Evolutionary conservation across 495 filamentous ascomycete species (phyloP).

Genomic region (Penicillium robsamsonii): DNA sequence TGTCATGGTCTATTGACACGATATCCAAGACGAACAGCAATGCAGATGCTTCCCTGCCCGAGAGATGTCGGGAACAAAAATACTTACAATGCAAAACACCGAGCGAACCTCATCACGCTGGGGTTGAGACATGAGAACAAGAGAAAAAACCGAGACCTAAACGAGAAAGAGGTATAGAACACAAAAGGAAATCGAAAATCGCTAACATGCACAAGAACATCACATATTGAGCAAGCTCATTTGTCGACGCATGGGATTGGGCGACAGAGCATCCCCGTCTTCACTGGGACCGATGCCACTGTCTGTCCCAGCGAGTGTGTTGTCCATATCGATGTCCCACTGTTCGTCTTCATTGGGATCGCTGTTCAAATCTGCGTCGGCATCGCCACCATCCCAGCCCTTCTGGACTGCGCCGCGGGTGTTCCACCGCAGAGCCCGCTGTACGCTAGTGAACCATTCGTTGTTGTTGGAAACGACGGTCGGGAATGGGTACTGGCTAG

Average conservation of each 20-base stretch:
- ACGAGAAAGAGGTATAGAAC: slow-evolving; percentile 9
- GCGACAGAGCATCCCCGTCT: slow-evolving; percentile 59
- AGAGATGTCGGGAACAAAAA: not conserved
- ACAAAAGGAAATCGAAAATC: not conserved
- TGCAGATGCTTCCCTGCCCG: not conserved
- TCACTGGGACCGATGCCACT: slow-evolving; percentile 55
- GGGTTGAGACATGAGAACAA: not conserved
- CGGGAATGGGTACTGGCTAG: slow-evolving; percentile 92
- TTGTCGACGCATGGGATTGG: slow-evolving; percentile 63
- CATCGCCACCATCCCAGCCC: slow-evolving; percentile 57
- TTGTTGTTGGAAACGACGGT: slow-evolving; percentile 74
- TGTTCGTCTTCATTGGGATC: slow-evolving; percentile 45
- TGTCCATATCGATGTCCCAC: slow-evolving; percentile 82
- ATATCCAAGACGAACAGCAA: not conserved
- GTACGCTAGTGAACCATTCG: slow-evolving; percentile 95
- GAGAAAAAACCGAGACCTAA: not conserved
- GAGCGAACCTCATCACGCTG: slow-evolving; percentile 3
- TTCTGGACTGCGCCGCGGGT: slow-evolving; percentile 83
- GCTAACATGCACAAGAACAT: slow-evolving; percentile 6
- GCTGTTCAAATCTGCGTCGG: slow-evolving; percentile 30
- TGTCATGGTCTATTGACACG: slow-evolving; percentile 7
- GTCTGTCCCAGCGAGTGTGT: slow-evolving; percentile 51
- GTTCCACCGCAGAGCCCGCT: slow-evolving; percentile 90
- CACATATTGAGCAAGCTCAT: slow-evolving; percentile 60
- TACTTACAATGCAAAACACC: slow-evolving; percentile 8